Base-by-base conservation (phyloP, 208 protist genomes). In the Trypanosoma platydactyli region DNA sequence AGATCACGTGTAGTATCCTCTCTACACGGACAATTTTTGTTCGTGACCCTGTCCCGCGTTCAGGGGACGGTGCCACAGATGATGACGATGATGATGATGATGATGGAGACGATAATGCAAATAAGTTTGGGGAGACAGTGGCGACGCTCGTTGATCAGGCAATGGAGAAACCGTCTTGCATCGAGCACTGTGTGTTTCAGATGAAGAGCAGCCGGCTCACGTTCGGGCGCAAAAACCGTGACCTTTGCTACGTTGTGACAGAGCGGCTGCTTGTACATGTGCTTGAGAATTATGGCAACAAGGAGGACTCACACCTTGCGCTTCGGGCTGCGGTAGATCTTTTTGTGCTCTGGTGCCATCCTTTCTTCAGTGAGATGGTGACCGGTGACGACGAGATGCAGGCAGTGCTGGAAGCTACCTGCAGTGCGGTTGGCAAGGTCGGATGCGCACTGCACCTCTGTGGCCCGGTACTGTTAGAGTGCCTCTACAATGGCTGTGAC, bases 211-310 rank as follows among this genome's bases (percentile, higher is more conserved):
- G 73, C 12, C 83, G 86, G 59, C 75, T 89, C 41, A 75, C 76
- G 44, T 79, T 80, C 54, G 71, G 71, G 29, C 51, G 68, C 29
- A 74, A 66, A 49, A 74, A 91, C 66, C 60, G 74, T 42, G 80
- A 88, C 51, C 59, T 95, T 48, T 86, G 84, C 75, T 72, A 81
- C 68, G 53, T 88, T 33, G 88, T 94, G 48, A 94, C 83, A 29
- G 77, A 91, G 76, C 54, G 78, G 51, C 73, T 94, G n/a, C 61
- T 94, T 38, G 62, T 76, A 56, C 74, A 91, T 69, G 42, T 82
- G 2, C 55, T 88, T 12, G 60, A 65, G 29, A 62, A 72, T 27
- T 66, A 78, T 29, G 27, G 30, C n/a, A 50, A 45, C 20, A 62
- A 53, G 7, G 56, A 61, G 33, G 66, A 76, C 35, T 27, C 30